These are phyloP conservation scores for Angomonas deanei DNA, from an alignment of 208 protist species.

Conservation along the genomic window DNA sequence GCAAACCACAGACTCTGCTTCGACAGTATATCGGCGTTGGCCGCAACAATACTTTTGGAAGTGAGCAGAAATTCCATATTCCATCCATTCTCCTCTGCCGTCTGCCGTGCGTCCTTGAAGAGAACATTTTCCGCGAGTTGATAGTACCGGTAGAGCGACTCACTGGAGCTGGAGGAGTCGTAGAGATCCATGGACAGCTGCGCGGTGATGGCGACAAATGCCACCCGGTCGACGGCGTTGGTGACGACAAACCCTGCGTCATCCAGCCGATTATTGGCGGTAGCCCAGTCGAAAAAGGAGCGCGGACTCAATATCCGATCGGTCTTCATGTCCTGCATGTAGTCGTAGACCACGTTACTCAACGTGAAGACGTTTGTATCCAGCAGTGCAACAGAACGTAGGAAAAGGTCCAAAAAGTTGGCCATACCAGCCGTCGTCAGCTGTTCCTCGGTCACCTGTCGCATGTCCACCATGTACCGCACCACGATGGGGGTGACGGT, in stretches of 20 bases:
- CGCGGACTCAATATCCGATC: slow-evolving; percentile 2
- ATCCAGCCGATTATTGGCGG: slow-evolving; percentile 13
- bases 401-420: not conserved
- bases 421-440: slow-evolving; percentile 5
- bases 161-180: not conserved
- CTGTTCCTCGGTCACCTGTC: not conserved
- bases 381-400: too few species aligned
- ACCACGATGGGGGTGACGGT: slow-evolving; percentile 15
- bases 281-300: slow-evolving; percentile 21
- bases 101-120: not conserved
- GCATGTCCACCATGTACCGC: slow-evolving; percentile 30
- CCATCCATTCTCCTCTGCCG: not conserved
- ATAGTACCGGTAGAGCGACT: not conserved
- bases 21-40: slow-evolving; percentile 20
- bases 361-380: not conserved
- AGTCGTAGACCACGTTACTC: slow-evolving; percentile 20
- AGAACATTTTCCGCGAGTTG: not conserved
- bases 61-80: slow-evolving; percentile 3
- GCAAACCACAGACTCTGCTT: slow-evolving; percentile 36
- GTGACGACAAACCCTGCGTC: slow-evolving; percentile 20
- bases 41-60: slow-evolving; percentile 17
- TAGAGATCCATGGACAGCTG: not conserved
- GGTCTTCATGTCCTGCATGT: not conserved
- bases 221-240: not conserved
- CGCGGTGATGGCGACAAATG: slow-evolving; percentile 8